Evolutionary conservation across 352 stramenopile species (phyloP).

Genomic region (Halophytophthora polymorphica): DNA sequence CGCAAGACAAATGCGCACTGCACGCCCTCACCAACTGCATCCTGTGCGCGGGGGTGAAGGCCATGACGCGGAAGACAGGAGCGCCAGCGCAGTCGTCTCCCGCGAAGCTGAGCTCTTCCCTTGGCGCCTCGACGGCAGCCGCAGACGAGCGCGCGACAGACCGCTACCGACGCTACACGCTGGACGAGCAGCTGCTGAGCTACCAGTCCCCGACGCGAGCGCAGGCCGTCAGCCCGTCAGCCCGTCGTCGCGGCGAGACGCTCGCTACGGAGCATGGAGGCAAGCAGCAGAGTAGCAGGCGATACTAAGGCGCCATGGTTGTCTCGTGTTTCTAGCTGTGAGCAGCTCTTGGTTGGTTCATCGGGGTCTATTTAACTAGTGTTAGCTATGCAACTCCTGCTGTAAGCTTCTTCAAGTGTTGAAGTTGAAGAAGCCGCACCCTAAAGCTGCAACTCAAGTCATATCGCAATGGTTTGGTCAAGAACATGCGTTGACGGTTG

Average conservation of each 20-base stretch:
- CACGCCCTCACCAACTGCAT: constrained; percentile 73
- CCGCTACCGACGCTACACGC: constrained; percentile 28
- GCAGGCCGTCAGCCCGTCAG: neutral
- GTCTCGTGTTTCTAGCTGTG: no score
- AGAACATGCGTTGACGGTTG: neutral
- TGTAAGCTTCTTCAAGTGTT: neutral
- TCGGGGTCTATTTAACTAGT: no score
- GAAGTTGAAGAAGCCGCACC: neutral
- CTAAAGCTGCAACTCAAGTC: neutral
- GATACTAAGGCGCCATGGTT: no score
- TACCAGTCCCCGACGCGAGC: constrained; percentile 5
- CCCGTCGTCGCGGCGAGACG: no score
- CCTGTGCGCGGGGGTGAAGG: constrained; percentile 44
- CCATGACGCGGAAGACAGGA: constrained; percentile 20
- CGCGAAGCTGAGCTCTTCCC: neutral
- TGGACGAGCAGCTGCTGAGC: constrained; percentile 25
- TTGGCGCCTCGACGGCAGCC: constrained; percentile 2
- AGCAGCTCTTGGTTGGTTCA: no score
- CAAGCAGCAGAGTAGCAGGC: constrained; percentile 9
- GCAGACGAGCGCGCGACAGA: constrained; percentile 10
- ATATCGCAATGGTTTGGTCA: neutral
- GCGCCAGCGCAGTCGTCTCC: constrained; percentile 11
- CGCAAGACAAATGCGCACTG: constrained; percentile 36
- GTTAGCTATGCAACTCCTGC: no score
- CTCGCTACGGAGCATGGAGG: no score